phyloP scores from a whole-genome alignment of 352 stramenopile species.

The Phytophthora brassicae region DNA sequence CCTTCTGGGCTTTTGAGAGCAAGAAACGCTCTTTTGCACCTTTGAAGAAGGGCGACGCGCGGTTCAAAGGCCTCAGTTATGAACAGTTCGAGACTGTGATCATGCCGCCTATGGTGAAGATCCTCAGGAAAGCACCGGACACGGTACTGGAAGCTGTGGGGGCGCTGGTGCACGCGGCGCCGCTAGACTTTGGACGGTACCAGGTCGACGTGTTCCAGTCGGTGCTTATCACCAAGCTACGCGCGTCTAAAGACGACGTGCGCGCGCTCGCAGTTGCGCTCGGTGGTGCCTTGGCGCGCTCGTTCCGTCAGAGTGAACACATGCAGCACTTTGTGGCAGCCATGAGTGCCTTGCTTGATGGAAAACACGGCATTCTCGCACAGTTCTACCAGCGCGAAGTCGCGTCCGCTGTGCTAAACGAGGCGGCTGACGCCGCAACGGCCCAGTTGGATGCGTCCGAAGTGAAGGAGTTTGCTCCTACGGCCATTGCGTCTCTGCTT shows the following conservation, averaged over 20 bases:
- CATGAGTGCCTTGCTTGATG: slow-evolving; percentile 66
- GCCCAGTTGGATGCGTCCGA: slow-evolving; percentile 35
- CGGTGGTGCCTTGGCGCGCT: slow-evolving; percentile 46
- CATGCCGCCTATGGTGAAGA: slow-evolving; percentile 64
- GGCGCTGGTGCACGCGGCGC: slow-evolving; percentile 46
- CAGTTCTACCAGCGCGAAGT: slow-evolving; percentile 88
- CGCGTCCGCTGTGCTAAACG: slow-evolving; percentile 60
- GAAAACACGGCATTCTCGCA: slow-evolving; percentile 83
- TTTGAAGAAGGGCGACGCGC: slow-evolving; percentile 41
- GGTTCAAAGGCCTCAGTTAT: slow-evolving; percentile 56
- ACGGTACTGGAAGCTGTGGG: slow-evolving; percentile 63
- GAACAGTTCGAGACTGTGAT: slow-evolving; percentile 69
- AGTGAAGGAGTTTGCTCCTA: slow-evolving; percentile 42
- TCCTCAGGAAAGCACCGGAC: slow-evolving; percentile 86
- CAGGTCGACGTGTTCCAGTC: slow-evolving; percentile 63
- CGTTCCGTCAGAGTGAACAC: slow-evolving; percentile 53
- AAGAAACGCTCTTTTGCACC: slow-evolving; percentile 53
- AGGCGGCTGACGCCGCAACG: slow-evolving; percentile 46
- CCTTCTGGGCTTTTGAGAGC: slow-evolving; percentile 78
- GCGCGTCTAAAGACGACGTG: slow-evolving; percentile 82
- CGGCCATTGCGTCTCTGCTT: slow-evolving; percentile 54
- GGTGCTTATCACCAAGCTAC: slow-evolving; percentile 73
- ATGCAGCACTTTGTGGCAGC: slow-evolving; percentile 58
- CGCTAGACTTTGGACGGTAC: slow-evolving; percentile 72
- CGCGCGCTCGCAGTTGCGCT: slow-evolving; percentile 53